These are phyloP conservation scores for Penicillium taxi DNA, from an alignment of 495 filamentous ascomycete genomes.

Conservation along the genomic window DNA sequence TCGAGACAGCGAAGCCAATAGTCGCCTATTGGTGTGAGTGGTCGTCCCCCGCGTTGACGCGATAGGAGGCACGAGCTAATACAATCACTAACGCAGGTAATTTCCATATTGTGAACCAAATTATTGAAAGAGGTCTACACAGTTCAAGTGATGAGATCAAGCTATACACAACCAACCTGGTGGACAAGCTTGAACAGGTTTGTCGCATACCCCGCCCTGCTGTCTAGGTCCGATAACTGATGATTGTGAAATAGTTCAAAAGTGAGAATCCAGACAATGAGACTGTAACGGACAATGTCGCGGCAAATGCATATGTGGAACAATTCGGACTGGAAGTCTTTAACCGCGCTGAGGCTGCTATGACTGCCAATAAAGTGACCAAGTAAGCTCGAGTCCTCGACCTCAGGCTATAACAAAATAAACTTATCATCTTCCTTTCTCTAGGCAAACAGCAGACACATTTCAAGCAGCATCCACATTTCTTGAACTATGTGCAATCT, in stretches of 20 bases:
- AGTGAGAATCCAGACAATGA: constrained; percentile 54
- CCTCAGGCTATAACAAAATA: background rate
- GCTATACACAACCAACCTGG: constrained; percentile 68
- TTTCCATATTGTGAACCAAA: constrained; percentile 88
- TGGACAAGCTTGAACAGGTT: constrained; percentile 89
- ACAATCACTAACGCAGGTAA: constrained; percentile 51
- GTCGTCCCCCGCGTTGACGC: constrained; percentile 8
- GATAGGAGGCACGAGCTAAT: constrained; percentile 6
- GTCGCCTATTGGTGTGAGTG: constrained; percentile 90
- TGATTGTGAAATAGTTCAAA: constrained; percentile 51
- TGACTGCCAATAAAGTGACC: constrained; percentile 78
- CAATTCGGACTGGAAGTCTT: constrained; percentile 89
- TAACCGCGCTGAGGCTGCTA: constrained; percentile 67
- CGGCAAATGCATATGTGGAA: constrained; percentile 84
- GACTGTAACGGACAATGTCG: constrained; percentile 70
- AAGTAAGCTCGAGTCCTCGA: constrained; percentile 46
- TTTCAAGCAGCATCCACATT: constrained; percentile 89
- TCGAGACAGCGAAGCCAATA: constrained; percentile 76
- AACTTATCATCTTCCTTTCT: constrained; percentile 5
- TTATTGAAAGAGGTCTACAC: constrained; percentile 73
- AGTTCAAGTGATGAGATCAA: constrained; percentile 63
- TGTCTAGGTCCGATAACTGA: constrained; percentile 6
- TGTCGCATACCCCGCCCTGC: constrained; percentile 7
- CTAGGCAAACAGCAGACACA: constrained; percentile 85
- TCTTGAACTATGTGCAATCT: constrained; percentile 78